Conservation (phyloP, 257 asterid species). For the Striga asiatica region DNA sequence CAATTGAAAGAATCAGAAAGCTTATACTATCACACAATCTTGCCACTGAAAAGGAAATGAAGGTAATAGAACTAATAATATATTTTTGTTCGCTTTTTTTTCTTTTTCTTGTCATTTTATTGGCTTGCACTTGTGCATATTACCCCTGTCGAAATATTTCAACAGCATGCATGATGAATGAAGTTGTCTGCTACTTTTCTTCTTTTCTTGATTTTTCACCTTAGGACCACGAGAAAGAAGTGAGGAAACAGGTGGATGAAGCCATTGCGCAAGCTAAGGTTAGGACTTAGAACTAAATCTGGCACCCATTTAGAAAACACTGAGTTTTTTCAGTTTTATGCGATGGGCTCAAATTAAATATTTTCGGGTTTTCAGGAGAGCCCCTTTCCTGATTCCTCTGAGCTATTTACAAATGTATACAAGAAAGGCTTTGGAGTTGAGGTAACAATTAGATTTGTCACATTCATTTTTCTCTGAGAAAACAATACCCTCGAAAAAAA, state of each 20-base stretch:
- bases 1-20: constrained; percentile 58
- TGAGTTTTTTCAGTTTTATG: neutral
- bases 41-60: constrained; percentile 55
- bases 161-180: no score
- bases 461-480: no score
- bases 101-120: neutral
- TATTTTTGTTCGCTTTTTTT: neutral
- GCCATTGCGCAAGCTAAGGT: constrained; percentile 83
- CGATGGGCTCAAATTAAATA: neutral
- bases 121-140: neutral
- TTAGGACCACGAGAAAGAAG: constrained; percentile 59
- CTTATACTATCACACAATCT: constrained; percentile 46
- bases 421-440: constrained; percentile 52
- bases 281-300: no score
- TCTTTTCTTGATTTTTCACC: neutral
- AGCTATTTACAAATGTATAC: constrained; percentile 54
- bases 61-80: constrained; percentile 25
- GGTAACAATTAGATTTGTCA: constrained; percentile 26
- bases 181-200: no score
- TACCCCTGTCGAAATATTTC: neutral
- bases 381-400: constrained; percentile 61
- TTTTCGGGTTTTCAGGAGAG: constrained; percentile 40
- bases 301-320: neutral
- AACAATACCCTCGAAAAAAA: no score
- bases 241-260: constrained; percentile 55